A percentile compares a stretch with the other conserved stretches of the same genome.
These are phyloP conservation scores for Oryza nivara DNA, from an alignment of 176 grass and related monocot species.

Conservation along the genomic window DNA sequence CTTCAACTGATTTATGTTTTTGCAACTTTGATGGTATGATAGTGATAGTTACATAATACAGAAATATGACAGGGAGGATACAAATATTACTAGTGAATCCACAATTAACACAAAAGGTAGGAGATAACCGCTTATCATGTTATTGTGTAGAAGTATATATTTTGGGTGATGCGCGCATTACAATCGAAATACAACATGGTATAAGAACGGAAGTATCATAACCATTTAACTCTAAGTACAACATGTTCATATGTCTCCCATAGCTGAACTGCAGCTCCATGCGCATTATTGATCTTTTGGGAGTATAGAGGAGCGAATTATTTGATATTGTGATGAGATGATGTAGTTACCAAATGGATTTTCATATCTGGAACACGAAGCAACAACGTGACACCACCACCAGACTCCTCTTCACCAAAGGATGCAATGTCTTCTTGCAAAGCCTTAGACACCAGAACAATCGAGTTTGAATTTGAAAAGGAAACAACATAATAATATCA, in stretches of 20 bases:
- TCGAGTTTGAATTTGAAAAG: conserved; percentile 24
- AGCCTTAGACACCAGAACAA: conserved; percentile 35
- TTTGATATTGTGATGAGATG: conserved; percentile 34
- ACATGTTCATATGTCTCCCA: conserved; percentile 6
- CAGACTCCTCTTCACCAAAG: conserved; percentile 34
- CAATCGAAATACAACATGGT: neutral
- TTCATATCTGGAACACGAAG: conserved; percentile 50
- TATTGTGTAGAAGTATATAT: conserved; percentile 19
- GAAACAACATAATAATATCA: neutral
- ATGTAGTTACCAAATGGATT: conserved; percentile 60
- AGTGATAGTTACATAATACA: conserved; percentile 15
- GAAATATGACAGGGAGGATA: neutral
- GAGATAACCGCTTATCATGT: neutral
- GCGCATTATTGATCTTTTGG: conserved; percentile 1
- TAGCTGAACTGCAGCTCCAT: conserved; percentile 31
- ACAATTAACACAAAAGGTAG: conserved; percentile 20
- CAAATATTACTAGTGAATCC: conserved; percentile 14
- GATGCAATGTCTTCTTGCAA: conserved; percentile 49
- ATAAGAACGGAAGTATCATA: conserved; percentile 2
- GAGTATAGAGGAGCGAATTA: conserved; percentile 6
- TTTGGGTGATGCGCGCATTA: neutral
- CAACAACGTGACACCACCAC: conserved; percentile 41
- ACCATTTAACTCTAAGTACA: conserved; percentile 33
- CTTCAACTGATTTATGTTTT: conserved; percentile 41
- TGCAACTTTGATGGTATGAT: neutral